Evolutionary conservation across 2,329 filamentous ascomycete species (phyloP).

Genomic region (Fusarium marasasianum): DNA sequence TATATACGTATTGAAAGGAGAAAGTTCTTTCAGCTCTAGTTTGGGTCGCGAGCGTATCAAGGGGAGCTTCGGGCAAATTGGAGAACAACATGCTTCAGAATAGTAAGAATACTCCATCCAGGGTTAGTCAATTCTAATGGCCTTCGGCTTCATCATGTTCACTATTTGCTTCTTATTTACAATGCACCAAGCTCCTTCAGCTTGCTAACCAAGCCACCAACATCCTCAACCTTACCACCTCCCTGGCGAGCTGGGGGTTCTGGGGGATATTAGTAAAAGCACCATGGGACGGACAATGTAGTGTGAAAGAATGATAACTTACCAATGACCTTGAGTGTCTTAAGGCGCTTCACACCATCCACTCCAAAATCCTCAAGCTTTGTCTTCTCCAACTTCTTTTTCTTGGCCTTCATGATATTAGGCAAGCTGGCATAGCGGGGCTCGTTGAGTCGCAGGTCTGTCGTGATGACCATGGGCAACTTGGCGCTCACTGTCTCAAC

Average conservation of each 20-base stretch:
- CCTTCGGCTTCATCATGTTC: not conserved
- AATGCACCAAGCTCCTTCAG: constrained; percentile 95
- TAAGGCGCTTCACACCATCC: constrained; percentile 78
- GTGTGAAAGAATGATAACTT: constrained; percentile 47
- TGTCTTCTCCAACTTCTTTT: constrained; percentile 98
- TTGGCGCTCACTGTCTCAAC: constrained; percentile 87
- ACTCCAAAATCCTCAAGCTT: constrained; percentile 83
- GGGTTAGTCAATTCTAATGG: not conserved
- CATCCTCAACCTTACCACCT: constrained; percentile 96
- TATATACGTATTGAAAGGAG: not conserved
- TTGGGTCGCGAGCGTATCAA: not conserved
- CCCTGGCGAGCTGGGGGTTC: constrained; percentile 90
- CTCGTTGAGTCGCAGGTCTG: constrained; percentile 93
- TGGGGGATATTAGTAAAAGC: constrained; percentile 46
- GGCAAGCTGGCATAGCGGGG: constrained; percentile 94
- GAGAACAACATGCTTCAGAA: too few relatives aligned
- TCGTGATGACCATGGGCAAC: constrained; percentile 93
- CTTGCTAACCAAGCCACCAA: constrained; percentile 92
- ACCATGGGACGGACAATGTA: not conserved
- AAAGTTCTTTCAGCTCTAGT: not conserved
- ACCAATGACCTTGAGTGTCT: constrained; percentile 90
- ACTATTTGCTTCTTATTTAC: constrained; percentile 53
- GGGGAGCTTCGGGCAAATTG: not conserved
- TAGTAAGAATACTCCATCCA: not conserved
- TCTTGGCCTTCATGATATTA: constrained; percentile 99